phyloP scores from a whole-genome alignment of 2,329 filamentous ascomycete genomes.

The Plenodomus biglobosus region DNA sequence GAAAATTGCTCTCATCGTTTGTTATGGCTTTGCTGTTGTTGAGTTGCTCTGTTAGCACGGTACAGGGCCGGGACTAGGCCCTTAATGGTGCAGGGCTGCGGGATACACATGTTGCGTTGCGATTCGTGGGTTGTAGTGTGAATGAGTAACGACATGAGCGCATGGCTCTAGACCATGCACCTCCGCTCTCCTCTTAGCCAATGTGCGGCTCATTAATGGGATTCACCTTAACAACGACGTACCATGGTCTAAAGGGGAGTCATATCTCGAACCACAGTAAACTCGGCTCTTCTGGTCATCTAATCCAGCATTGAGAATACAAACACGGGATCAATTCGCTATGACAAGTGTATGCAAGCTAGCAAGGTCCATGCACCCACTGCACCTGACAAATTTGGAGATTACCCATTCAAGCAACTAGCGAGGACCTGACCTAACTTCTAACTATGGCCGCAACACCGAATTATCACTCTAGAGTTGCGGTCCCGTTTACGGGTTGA shows the following conservation, averaged over 20 bases:
- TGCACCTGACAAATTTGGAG: constrained; percentile 8
- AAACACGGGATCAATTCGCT: constrained; percentile 10
- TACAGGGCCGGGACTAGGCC: constrained; percentile 7
- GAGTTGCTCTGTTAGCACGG: constrained; percentile 6
- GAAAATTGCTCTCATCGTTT: constrained; percentile 3
- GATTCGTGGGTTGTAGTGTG: constrained; percentile 7
- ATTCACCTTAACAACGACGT: constrained; percentile 7
- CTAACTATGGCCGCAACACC: constrained; percentile 8
- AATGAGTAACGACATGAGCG: constrained; percentile 6
- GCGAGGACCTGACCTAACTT: constrained; percentile 9
- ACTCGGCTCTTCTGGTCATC: constrained; percentile 8
- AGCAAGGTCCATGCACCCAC: constrained; percentile 8
- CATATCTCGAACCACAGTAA: constrained; percentile 8
- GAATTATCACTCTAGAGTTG: constrained; percentile 4
- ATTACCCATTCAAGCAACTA: constrained; percentile 10
- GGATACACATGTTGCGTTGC: constrained; percentile 7
- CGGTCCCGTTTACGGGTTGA: constrained; percentile 2
- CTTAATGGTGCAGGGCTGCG: constrained; percentile 6
- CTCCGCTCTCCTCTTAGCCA: constrained; percentile 6
- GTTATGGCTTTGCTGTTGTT: constrained; percentile 8
- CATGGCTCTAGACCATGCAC: constrained; percentile 6
- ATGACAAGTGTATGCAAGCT: constrained; percentile 10
- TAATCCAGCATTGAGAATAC: constrained; percentile 7
- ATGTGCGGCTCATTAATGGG: constrained; percentile 4
- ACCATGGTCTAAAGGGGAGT: constrained; percentile 6